Conservation (phyloP, 2,329 filamentous ascomycete genomes). For the Paecilomyces niveus region DNA sequence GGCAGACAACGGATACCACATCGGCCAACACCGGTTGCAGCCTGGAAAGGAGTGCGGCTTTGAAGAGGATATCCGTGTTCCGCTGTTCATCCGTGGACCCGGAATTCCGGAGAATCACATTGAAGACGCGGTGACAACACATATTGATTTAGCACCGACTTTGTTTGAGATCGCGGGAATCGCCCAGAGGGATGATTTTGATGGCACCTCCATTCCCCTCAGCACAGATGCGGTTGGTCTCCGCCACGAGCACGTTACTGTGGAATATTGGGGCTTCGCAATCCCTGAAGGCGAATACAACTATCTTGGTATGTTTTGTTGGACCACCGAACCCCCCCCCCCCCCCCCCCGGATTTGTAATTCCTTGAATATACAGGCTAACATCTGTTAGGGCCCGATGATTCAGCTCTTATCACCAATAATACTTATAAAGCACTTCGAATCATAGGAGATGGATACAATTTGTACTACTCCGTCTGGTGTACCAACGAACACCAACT, state of each 20-base stretch:
- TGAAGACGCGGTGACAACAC: slow-evolving; percentile 48
- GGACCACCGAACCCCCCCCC: not conserved
- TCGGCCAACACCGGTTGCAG: slow-evolving; percentile 52
- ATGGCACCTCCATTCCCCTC: slow-evolving; percentile 48
- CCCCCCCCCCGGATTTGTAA: not conserved
- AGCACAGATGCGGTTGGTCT: slow-evolving; percentile 16
- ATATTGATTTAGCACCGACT: slow-evolving; percentile 59
- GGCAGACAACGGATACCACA: slow-evolving; percentile 55
- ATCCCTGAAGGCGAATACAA: slow-evolving; percentile 24
- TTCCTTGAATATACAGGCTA: not conserved
- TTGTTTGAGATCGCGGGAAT: slow-evolving; percentile 42
- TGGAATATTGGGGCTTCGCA: slow-evolving; percentile 50
- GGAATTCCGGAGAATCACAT: slow-evolving; percentile 40
- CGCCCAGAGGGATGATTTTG: slow-evolving; percentile 45
- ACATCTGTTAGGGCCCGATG: slow-evolving; percentile 10
- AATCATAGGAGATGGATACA: slow-evolving; percentile 27
- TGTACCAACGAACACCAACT: slow-evolving; percentile 35
- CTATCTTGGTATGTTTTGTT: slow-evolving; percentile 15
- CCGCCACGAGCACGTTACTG: slow-evolving; percentile 49
- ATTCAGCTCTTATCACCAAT: slow-evolving; percentile 16
- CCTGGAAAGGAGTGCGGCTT: slow-evolving; percentile 54
- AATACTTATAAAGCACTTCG: slow-evolving; percentile 36
- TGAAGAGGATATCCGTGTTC: slow-evolving; percentile 55
- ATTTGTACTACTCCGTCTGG: slow-evolving; percentile 36
- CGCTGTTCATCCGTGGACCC: slow-evolving; percentile 54